Percentiles rank a stretch among this genome's conserved stretches.
These are phyloP conservation scores for Rutstroemia sp. DNA, from an alignment of 2,329 filamentous ascomycete species.

Conservation along the genomic window DNA sequence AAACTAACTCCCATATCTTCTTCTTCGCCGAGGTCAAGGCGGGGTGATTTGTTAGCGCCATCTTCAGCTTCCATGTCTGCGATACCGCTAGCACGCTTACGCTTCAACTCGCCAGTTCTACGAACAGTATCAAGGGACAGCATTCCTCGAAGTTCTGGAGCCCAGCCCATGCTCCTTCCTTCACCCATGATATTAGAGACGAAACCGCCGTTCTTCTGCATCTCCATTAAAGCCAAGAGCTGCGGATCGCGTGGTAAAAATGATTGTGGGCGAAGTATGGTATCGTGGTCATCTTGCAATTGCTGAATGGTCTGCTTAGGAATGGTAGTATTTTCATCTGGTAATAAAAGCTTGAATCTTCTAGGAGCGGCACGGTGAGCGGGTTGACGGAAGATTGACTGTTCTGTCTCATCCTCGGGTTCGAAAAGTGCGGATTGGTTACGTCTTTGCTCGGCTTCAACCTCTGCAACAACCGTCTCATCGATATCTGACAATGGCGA, in stretches of 20 bases:
- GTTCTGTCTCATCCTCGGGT: constrained; percentile 45
- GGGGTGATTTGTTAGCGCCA: constrained; percentile 53
- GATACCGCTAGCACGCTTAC: constrained; percentile 85
- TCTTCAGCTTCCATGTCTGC: constrained; percentile 67
- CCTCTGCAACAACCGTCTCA: constrained; percentile 51
- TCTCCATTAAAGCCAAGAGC: constrained; percentile 78
- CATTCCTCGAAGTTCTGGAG: constrained; percentile 85
- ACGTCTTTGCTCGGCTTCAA: constrained; percentile 43
- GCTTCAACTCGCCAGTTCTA: constrained; percentile 74
- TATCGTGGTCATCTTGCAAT: constrained; percentile 77
- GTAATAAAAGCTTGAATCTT: constrained; percentile 72
- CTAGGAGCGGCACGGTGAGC: constrained; percentile 58
- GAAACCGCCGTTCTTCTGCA: constrained; percentile 87
- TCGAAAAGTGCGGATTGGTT: constrained; percentile 51
- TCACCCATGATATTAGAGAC: constrained; percentile 81
- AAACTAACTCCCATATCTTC: constrained; percentile 38
- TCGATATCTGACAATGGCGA: constrained; percentile 65
- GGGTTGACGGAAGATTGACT: constrained; percentile 56
- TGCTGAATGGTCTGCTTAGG: constrained; percentile 72
- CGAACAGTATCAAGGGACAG: constrained; percentile 79
- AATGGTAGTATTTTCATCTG: constrained; percentile 72
- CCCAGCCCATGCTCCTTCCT: constrained; percentile 72
- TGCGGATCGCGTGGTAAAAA: constrained; percentile 85
- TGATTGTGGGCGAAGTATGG: constrained; percentile 73
- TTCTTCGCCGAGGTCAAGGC: constrained; percentile 57